These are phyloP conservation scores for Rhodotorula sp. DNA, from an alignment of 1,284 basidiomycete genomes.

Conservation along the genomic window DNA sequence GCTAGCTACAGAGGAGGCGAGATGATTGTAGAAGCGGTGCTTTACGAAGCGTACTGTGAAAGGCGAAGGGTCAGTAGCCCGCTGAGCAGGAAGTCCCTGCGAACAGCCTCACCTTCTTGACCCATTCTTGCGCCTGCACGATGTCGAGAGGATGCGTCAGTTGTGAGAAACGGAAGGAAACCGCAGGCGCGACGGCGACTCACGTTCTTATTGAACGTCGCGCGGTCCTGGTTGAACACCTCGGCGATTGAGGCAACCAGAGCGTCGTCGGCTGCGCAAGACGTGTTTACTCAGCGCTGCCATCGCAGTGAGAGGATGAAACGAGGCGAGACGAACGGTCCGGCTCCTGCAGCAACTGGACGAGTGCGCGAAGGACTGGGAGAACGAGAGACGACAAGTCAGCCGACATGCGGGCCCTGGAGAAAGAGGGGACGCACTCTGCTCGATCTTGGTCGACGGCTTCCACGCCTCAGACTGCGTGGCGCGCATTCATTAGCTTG, in stretches of 20 bases:
- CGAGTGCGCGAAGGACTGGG: constrained; percentile 42
- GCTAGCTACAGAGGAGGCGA: not conserved
- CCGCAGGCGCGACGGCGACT: not conserved
- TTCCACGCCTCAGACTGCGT: constrained; percentile 64
- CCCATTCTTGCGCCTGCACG: constrained; percentile 42
- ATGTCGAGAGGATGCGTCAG: not conserved
- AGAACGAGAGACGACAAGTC: too few species aligned
- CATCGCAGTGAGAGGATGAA: not conserved
- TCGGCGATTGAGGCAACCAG: constrained; percentile 45
- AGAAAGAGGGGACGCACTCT: constrained; percentile 18
- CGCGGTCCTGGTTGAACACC: constrained; percentile 40
- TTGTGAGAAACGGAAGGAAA: not conserved
- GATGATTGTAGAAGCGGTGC: not conserved
- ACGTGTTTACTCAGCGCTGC: not conserved
- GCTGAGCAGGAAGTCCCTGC: too few species aligned
- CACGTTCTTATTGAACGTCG: constrained; percentile 39
- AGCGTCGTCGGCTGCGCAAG: constrained; percentile 40
- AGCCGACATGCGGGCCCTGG: too few species aligned
- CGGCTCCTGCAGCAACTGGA: constrained; percentile 43
- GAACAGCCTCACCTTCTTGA: constrained; percentile 39
- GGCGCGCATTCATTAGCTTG: not conserved
- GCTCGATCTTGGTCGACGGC: constrained; percentile 69
- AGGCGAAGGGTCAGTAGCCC: too few species aligned
- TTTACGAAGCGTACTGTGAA: too few species aligned
- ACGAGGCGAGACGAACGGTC: constrained; percentile 30